phyloP scores from a whole-genome alignment of 2,329 filamentous ascomycete species.

The Ceratocystis cacaofunesta region DNA sequence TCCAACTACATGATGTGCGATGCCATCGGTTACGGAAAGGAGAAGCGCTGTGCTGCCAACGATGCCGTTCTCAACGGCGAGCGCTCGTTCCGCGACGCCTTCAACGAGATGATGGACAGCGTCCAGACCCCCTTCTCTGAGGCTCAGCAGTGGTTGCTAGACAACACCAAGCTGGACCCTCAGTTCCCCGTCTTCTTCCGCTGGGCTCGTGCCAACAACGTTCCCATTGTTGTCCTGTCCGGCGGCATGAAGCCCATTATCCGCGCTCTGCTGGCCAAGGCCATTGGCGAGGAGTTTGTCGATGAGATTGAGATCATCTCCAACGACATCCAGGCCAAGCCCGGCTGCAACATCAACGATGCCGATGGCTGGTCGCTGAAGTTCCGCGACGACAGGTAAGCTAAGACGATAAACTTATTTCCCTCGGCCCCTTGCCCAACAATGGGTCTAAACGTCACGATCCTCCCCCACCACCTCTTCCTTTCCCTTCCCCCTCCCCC shows the following conservation, averaged over 20 bases:
- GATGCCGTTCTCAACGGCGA: slow-evolving; percentile 57
- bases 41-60: slow-evolving; percentile 58
- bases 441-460: slow-evolving; percentile 4
- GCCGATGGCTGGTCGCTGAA: slow-evolving; percentile 75
- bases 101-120: slow-evolving; percentile 84
- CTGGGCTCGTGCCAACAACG: slow-evolving; percentile 67
- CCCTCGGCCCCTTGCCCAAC: neutral
- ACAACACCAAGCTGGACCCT: slow-evolving; percentile 80
- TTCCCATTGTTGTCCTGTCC: slow-evolving; percentile 83
- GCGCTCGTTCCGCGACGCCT: slow-evolving; percentile 68
- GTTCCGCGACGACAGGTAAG: slow-evolving; percentile 58
- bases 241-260: slow-evolving; percentile 92
- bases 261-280: slow-evolving; percentile 60
- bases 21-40: slow-evolving; percentile 69
- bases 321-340: slow-evolving; percentile 55
- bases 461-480: neutral
- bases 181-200: slow-evolving; percentile 76
- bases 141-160: slow-evolving; percentile 62
- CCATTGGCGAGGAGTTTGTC: slow-evolving; percentile 61
- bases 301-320: slow-evolving; percentile 77
- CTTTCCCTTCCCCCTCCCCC: neutral
- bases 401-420: slow-evolving; percentile 33
- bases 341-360: slow-evolving; percentile 59
- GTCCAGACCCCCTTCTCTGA: slow-evolving; percentile 65
- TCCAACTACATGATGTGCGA: slow-evolving; percentile 67